Percentiles rank a stretch among this genome's conserved stretches.
Evolutionary conservation across 768 basidiomycete species (phyloP).

Genomic region (Dentipellis sp.): DNA sequence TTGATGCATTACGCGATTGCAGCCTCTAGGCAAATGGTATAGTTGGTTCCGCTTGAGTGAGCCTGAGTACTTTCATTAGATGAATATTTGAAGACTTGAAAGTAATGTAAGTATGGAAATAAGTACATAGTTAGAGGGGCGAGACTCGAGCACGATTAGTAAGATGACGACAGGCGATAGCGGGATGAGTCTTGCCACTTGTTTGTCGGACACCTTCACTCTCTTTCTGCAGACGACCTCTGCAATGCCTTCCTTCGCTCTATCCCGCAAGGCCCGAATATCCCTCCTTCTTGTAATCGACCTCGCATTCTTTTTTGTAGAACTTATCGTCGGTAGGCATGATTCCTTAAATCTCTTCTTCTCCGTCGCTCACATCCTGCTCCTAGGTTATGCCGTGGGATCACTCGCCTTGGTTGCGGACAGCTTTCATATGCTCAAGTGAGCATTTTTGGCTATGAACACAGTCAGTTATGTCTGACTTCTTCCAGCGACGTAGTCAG

Average conservation of each 20-base stretch:
- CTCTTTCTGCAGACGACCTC: too few relatives aligned
- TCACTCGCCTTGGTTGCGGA: conserved; percentile 94
- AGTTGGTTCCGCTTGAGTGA: too few relatives aligned
- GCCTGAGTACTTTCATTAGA: too few relatives aligned
- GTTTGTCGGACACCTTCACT: too few relatives aligned
- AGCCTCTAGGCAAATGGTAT: too few relatives aligned
- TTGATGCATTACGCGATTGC: too few relatives aligned
- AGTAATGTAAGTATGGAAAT: too few relatives aligned
- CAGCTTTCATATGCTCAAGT: conserved; percentile 99
- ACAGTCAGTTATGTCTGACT: conserved; percentile 1
- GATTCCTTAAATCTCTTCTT: background rate
- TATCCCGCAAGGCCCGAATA: conserved; percentile 68
- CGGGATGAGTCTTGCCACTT: too few relatives aligned
- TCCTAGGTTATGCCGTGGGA: conserved; percentile 85
- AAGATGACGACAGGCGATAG: too few relatives aligned
- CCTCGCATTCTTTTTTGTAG: conserved; percentile 77
- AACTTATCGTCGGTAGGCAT: conserved; percentile 64
- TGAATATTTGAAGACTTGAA: too few relatives aligned
- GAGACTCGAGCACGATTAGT: too few relatives aligned
- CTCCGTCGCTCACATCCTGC: background rate
- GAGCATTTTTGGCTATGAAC: conserved; percentile 18
- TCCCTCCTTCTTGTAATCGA: conserved; percentile 77
- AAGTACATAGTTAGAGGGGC: too few relatives aligned
- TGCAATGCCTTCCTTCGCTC: conserved; percentile 10
- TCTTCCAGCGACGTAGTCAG: conserved; percentile 86